Evolutionary conservation across 2,329 filamentous ascomycete species (phyloP).

Genomic region (Alternaria metachromatica): DNA sequence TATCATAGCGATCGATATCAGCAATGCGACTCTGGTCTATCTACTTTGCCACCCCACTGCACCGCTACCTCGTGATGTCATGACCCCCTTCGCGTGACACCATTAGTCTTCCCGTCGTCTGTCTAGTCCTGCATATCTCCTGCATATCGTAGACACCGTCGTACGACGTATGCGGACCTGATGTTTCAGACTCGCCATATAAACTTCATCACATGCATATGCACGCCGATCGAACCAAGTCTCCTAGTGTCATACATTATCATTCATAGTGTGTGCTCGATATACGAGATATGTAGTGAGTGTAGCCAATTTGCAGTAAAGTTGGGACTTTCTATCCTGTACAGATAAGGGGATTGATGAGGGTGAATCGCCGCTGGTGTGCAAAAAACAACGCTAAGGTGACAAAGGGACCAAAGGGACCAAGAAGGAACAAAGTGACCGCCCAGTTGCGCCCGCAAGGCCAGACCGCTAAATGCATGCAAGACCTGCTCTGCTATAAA

Average conservation of each 20-base stretch:
- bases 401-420: background rate
- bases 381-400: background rate
- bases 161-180: background rate
- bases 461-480: slow-evolving; percentile 2
- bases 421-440: background rate
- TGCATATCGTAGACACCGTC: background rate
- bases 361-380: background rate
- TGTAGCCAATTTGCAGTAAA: slow-evolving; percentile 7
- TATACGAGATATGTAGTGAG: slow-evolving; percentile 6
- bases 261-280: slow-evolving; percentile 5
- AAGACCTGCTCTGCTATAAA: slow-evolving; percentile 3
- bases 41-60: background rate
- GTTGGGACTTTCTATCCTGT: background rate
- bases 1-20: slow-evolving; percentile 38
- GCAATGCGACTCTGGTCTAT: slow-evolving; percentile 37
- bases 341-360: background rate
- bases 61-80: slow-evolving; percentile 8
- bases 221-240: background rate
- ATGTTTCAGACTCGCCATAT: background rate
- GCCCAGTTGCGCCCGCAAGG: background rate
- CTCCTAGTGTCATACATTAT: slow-evolving; percentile 10
- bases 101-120: background rate
- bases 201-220: background rate
- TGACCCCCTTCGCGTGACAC: background rate
- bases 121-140: background rate